phyloP scores from a whole-genome alignment of 441 rosid genomes.

The Euphorbia celastroides region DNA sequence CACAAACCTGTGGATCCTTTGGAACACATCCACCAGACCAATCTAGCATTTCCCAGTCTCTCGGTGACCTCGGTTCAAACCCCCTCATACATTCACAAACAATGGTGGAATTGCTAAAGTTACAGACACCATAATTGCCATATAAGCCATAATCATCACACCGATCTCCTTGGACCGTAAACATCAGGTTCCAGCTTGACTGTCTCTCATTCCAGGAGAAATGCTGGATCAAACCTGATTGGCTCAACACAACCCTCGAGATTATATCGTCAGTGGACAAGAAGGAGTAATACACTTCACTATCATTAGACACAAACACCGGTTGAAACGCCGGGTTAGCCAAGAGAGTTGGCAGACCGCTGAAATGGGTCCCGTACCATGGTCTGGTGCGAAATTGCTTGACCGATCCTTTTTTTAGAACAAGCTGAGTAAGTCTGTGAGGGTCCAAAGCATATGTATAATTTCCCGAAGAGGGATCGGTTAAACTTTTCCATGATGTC shows the following conservation, averaged over 20 bases:
- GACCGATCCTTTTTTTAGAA: slow-evolving; percentile 26
- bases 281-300: slow-evolving; percentile 42
- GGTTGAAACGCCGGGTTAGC: slow-evolving; percentile 35
- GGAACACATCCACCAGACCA: slow-evolving; percentile 50
- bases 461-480: slow-evolving; percentile 47
- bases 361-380: slow-evolving; percentile 62
- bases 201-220: slow-evolving; percentile 45
- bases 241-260: slow-evolving; percentile 27
- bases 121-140: slow-evolving; percentile 53
- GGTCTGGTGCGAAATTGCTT: slow-evolving; percentile 53
- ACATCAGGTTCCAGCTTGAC: slow-evolving; percentile 40
- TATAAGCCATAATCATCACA: slow-evolving; percentile 50
- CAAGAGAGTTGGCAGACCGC: slow-evolving; percentile 58
- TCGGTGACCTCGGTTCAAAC: slow-evolving; percentile 39
- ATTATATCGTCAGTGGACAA: slow-evolving; percentile 15
- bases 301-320: slow-evolving; percentile 26
- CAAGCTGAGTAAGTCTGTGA: slow-evolving; percentile 43
- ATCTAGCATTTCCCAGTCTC: slow-evolving; percentile 47
- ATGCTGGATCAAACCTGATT: slow-evolving; percentile 37
- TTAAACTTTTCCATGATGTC: slow-evolving; percentile 16
- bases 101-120: slow-evolving; percentile 40
- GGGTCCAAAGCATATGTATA: slow-evolving; percentile 35
- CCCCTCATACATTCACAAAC: slow-evolving; percentile 51
- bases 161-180: slow-evolving; percentile 56
- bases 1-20: slow-evolving; percentile 5